These are phyloP conservation scores for Verruconis gallopava DNA, from an alignment of 2,329 filamentous ascomycete species.

Conservation along the genomic window DNA sequence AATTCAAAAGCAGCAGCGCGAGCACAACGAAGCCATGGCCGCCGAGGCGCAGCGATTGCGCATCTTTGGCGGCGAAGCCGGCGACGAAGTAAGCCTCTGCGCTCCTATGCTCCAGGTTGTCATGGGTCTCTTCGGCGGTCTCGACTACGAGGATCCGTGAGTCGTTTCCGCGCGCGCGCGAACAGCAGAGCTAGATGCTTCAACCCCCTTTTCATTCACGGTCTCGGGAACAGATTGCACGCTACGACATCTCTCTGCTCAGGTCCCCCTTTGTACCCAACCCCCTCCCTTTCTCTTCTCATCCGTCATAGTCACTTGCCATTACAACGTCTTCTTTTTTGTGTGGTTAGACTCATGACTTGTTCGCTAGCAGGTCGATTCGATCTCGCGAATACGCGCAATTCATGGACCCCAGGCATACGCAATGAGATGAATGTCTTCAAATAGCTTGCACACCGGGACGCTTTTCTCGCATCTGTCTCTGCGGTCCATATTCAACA, in stretches of 20 bases:
- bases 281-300: background rate
- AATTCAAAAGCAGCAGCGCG: slow-evolving; percentile 2
- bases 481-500: background rate
- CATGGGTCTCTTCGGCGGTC: slow-evolving; percentile 31
- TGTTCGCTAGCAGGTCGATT: background rate
- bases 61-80: slow-evolving; percentile 31
- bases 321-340: too few species aligned
- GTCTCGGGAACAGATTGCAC: too few species aligned
- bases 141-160: slow-evolving; percentile 32
- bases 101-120: slow-evolving; percentile 35
- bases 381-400: background rate
- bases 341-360: slow-evolving; percentile 1
- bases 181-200: too few species aligned
- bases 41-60: slow-evolving; percentile 16
- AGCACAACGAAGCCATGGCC: slow-evolving; percentile 7
- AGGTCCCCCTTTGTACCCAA: background rate
- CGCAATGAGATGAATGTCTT: background rate
- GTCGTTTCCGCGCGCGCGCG: too few species aligned
- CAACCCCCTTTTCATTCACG: background rate
- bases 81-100: slow-evolving; percentile 29
- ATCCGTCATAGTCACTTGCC: background rate
- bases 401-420: background rate
- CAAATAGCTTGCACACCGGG: background rate
- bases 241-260: background rate
- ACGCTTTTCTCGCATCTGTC: background rate